Evolutionary conservation across 352 stramenopile genomes (phyloP), one percentile per base, ranked within the genome.

Genomic region (Pythium folliculosum): DNA sequence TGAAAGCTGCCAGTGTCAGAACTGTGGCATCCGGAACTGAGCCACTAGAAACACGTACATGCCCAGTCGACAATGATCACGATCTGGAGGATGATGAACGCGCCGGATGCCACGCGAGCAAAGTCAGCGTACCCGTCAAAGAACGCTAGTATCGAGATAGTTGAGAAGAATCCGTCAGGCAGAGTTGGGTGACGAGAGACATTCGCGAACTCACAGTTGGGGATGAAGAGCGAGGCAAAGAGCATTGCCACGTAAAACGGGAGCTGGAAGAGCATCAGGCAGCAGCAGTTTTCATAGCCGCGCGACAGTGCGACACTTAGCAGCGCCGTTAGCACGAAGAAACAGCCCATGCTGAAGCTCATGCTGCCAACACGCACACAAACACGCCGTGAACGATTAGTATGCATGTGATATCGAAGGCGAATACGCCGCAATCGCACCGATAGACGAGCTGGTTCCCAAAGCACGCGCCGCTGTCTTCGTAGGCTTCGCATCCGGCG

Each of bases 41-140:
- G 17, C 6, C 5, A 8, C 7, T 27, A 30, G 25, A 44, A 12
- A 22, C 44, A 49, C 76, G 35, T 73, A 91, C 85, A 91, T 3
- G 74, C 78, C 27, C 76, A 91, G 68, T 93, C 85, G 55, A 93
- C 65, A 67, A 93, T 90, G 70, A 93, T 93, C 70, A 91, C 64
- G 65, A 93, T 88, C 72, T 93, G 85, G 30, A 93, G 59, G 45
- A 91, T 78, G 53, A 91, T 82, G 60, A 93, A 93, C 13, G 78
- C 65, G 1, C 78, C 77, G 38, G 82, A 91, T 8, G 77, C 69
- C 35, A 93, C 65, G 5, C 82, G 82, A 7, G 82, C 81, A 30
- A 93, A 56, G 50, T 81, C 80, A 14, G 77, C 77, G 57, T 91
- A 93, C 16, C 72, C 75, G 13, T 89, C 74, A 52, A 91, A 93